Base-by-base conservation (phyloP, 2,329 filamentous ascomycete genomes). In the Alternaria infectoria region DNA sequence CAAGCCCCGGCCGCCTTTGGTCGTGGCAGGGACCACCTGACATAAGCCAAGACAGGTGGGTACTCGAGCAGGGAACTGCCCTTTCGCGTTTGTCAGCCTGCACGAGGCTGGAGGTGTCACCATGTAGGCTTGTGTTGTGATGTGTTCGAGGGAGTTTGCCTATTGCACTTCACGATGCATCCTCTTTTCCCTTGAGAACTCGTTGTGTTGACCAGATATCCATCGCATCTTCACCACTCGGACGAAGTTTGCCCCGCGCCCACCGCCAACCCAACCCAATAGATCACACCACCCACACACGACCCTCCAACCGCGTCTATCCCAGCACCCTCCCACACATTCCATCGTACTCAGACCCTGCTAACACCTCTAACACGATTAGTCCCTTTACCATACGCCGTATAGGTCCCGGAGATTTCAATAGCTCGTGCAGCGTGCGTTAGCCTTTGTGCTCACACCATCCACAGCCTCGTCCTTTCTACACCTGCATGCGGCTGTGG, bases 1-100 rank as follows among this genome's bases (percentile, higher is more conserved):
- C 5, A 62, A 47, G 56, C 65, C 62, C 63, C 71, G 66, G 59
- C 62, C 40, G 66, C 63, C 72, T 40, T 72, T 72, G 73, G 68
- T 57, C 44, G 47, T 17, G n/a, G 47, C 26, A 40, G 36, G 36
- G 36, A 40, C 36, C 36, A 17, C 44, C 19, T 64, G 63, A 64
- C 61, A 59, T 62, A 47, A 40, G 61, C 61, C 61, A 62, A 62
- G 60, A 13, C 15, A 15, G 15, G 36, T 52, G 54, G 54, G 5
- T 19, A 12, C 40, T 11, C 19, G 8, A 23, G 19, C 57, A 59
- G n/a, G 57, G 57, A 46, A n/a, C 28, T 19, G 25, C 26, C 57
- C 57, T 5, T 19, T n/a, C 13, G n/a, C 2, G 36, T 15, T 44
- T 30, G 26, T 28, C 40, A 19, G 21, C 21, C 55, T 32, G 26